Base-by-base conservation (phyloP, 768 basidiomycete genomes). In the Calocybe cyanea region DNA sequence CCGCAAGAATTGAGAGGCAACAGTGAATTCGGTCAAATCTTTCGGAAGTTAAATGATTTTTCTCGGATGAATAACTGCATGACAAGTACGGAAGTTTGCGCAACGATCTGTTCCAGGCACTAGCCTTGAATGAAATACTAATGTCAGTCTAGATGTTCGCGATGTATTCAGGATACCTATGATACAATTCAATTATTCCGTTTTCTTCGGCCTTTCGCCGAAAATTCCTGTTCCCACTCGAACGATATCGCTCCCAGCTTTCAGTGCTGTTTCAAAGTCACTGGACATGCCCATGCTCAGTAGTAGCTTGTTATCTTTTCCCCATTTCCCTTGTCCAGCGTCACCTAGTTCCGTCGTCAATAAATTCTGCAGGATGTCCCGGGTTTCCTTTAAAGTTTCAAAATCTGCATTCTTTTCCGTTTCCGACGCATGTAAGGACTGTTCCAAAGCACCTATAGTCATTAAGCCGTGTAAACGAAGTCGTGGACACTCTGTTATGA, bases 231-330 rank as follows among this genome's bases (percentile, higher is more conserved):
- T 92, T 2, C 95, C 95, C 4, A 97, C 92, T 38, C 96, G 67
- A 0, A 97, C 93, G 37, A 92, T 80, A 57, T 90, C 83, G 55
- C 90, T 87, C 1, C 93, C 95, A 10, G 82, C 80, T 61, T 71
- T 76, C 39, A 97, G 64, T 3, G 95, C 96, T 21, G 83, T 79
- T 61, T 86, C 89, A 57, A 92, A 98, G 58, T 98, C 95, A 51
- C 83, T 85, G 41, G 92, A 94, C 95, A 97, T 97, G 6, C 95
- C 95, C 93, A 96, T 97, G 47, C 89, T 92, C 61, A 92, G 58
- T 55, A 84, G 20, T 42, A 92, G 60, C 49, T 60, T 63, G 11
- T 80, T 78, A 2, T 72, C 72, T 19, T 71, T 64, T 10, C 83
- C 85, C 77, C 79, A 79, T 23, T 44, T 56, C 51, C 55, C 57